Evolutionary conservation across 2,329 filamentous ascomycete genomes (phyloP).

Genomic region (Epicoccum sorghinum): DNA sequence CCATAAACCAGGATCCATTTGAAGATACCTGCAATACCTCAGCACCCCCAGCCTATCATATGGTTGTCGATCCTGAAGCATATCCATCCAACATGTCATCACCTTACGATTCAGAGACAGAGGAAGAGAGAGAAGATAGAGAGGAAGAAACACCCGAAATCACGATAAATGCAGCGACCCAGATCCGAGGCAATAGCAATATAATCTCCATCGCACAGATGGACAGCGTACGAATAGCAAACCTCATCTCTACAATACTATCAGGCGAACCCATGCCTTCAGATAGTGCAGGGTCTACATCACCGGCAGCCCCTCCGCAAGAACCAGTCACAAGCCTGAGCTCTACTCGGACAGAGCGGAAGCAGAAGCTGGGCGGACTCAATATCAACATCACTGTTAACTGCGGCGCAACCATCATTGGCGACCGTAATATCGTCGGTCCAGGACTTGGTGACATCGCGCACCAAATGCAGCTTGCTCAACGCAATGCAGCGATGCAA

Average conservation of each 20-base stretch:
- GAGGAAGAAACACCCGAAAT: slow-evolving; percentile 37
- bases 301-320: slow-evolving; percentile 7
- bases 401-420: slow-evolving; percentile 43
- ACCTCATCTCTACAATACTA: slow-evolving; percentile 31
- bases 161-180: slow-evolving; percentile 43
- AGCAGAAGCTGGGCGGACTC: slow-evolving; percentile 15
- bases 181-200: slow-evolving; percentile 43
- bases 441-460: slow-evolving; percentile 43
- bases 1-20: not conserved
- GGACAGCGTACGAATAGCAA: slow-evolving; percentile 38
- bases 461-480: slow-evolving; percentile 39
- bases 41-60: slow-evolving; percentile 40
- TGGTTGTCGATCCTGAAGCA: slow-evolving; percentile 30
- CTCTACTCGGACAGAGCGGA: slow-evolving; percentile 11
- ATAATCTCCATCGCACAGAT: slow-evolving; percentile 43
- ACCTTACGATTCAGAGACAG: slow-evolving; percentile 27
- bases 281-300: not conserved
- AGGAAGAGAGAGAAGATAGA: slow-evolving; percentile 22
- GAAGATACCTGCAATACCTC: slow-evolving; percentile 21
- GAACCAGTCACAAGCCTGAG: slow-evolving; percentile 6
- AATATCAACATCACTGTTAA: slow-evolving; percentile 43
- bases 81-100: slow-evolving; percentile 27
- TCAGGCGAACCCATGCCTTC: slow-evolving; percentile 18
- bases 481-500: slow-evolving; percentile 26
- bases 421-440: slow-evolving; percentile 45